phyloP scores from a whole-genome alignment of 495 filamentous ascomycete species.

The Neurospora sp. region DNA sequence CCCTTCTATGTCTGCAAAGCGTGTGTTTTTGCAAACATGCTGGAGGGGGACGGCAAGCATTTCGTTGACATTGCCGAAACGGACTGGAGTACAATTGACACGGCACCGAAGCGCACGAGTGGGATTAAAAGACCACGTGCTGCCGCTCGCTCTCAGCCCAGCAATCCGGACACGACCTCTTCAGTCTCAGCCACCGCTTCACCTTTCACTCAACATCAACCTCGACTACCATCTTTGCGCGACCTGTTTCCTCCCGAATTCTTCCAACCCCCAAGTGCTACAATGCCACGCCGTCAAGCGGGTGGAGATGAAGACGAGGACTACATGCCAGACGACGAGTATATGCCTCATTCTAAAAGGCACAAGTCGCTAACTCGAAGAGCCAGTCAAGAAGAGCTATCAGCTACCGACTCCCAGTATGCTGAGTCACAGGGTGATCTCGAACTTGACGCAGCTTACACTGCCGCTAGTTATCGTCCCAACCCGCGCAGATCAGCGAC shows the following conservation, averaged over 20 bases:
- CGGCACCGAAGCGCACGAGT: neutral
- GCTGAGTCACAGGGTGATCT: neutral
- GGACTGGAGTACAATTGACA: constrained; percentile 1
- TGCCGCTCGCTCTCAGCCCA: neutral
- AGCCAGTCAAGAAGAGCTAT: neutral
- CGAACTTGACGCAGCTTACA: neutral
- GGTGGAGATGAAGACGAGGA: neutral
- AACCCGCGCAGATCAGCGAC: neutral
- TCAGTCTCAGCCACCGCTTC: neutral
- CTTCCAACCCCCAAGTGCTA: neutral
- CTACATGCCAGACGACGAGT: neutral
- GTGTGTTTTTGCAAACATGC: constrained; percentile 2
- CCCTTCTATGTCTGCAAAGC: constrained; percentile 9
- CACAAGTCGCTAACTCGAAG: neutral
- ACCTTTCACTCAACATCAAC: neutral
- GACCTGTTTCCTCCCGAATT: neutral
- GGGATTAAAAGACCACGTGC: neutral
- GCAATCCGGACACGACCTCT: neutral
- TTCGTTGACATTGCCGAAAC: constrained; percentile 6
- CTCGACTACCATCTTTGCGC: neutral
- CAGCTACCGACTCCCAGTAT: neutral
- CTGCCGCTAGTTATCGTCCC: neutral
- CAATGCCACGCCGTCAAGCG: neutral
- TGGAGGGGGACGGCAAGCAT: constrained; percentile 4
- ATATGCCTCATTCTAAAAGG: neutral